Evolutionary conservation across 345 rosid genomes (phyloP).

Genomic region (Iberis pinnata): DNA sequence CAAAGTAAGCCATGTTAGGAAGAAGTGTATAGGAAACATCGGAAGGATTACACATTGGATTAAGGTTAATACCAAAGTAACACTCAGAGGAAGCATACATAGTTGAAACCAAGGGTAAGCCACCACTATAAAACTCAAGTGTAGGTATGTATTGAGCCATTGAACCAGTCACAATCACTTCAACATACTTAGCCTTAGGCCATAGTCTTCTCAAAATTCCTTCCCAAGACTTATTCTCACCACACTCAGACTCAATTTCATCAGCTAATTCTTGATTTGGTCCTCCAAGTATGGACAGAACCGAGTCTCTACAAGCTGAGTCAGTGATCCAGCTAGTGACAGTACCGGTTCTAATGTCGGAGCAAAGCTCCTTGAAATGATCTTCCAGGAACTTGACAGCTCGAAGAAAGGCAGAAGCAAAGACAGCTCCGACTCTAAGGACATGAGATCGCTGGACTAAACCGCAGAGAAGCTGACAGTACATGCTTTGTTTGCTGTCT

Average conservation of each 20-base stretch:
- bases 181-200: slow-evolving; percentile 85
- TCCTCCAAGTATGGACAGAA: slow-evolving; percentile 35
- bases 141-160: slow-evolving; percentile 93
- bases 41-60: slow-evolving; percentile 61
- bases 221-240: slow-evolving; percentile 62
- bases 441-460: slow-evolving; percentile 66
- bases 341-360: slow-evolving; percentile 57
- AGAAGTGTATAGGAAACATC: slow-evolving; percentile 89
- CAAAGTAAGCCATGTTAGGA: slow-evolving; percentile 90
- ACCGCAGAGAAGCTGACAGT: slow-evolving; percentile 84
- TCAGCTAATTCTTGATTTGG: slow-evolving; percentile 50
- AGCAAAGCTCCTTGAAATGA: slow-evolving; percentile 64
- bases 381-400: slow-evolving; percentile 83
- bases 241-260: slow-evolving; percentile 45
- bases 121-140: slow-evolving; percentile 78
- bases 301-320: slow-evolving; percentile 46
- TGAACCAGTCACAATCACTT: slow-evolving; percentile 85
- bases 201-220: slow-evolving; percentile 75
- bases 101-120: slow-evolving; percentile 73
- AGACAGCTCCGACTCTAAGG: slow-evolving; percentile 76
- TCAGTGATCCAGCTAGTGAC: slow-evolving; percentile 80
- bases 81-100: slow-evolving; percentile 98
- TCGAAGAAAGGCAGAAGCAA: slow-evolving; percentile 82
- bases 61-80: slow-evolving; percentile 77
- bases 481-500: slow-evolving; percentile 95